Evolutionary conservation across 306 rosid genomes (phyloP).

Genomic region (Glycine latifolia): DNA sequence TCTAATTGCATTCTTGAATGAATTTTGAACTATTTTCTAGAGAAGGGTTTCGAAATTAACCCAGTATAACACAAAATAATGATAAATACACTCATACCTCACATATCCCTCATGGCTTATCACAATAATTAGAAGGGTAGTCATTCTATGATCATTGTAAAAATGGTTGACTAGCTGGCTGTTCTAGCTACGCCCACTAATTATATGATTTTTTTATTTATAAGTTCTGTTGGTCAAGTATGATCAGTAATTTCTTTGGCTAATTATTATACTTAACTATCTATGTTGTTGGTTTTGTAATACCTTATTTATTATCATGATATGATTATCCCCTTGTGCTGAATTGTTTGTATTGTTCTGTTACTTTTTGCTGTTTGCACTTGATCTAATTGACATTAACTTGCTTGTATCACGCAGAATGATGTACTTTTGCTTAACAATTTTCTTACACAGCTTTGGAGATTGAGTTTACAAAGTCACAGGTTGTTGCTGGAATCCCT

Average conservation of each 20-base stretch:
- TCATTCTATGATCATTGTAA: not conserved
- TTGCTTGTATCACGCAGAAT: constrained; percentile 66
- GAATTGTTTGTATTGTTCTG: not conserved
- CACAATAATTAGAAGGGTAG: not conserved
- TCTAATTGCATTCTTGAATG: constrained; percentile 21
- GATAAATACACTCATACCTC: constrained; percentile 19
- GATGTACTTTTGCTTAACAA: constrained; percentile 64
- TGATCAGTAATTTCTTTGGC: not conserved
- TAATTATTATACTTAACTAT: not conserved
- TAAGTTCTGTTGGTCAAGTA: not conserved
- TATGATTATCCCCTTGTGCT: constrained; percentile 14
- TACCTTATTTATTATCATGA: not conserved
- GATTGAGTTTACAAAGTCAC: constrained; percentile 96
- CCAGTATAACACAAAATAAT: constrained; percentile 7
- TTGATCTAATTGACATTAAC: constrained; percentile 62
- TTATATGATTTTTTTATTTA: not conserved
- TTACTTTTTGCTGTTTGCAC: constrained; percentile 29
- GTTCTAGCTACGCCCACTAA: not conserved
- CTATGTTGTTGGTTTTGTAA: not conserved
- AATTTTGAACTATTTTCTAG: constrained; percentile 22
- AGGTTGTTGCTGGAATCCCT: constrained; percentile 87
- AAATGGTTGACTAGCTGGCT: constrained; percentile 1
- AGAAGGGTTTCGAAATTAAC: constrained; percentile 3
- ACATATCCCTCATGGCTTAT: not conserved
- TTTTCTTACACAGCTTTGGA: constrained; percentile 88